Conservation (phyloP, 2,329 filamentous ascomycete genomes). For the Davidsoniella eucalypti region DNA sequence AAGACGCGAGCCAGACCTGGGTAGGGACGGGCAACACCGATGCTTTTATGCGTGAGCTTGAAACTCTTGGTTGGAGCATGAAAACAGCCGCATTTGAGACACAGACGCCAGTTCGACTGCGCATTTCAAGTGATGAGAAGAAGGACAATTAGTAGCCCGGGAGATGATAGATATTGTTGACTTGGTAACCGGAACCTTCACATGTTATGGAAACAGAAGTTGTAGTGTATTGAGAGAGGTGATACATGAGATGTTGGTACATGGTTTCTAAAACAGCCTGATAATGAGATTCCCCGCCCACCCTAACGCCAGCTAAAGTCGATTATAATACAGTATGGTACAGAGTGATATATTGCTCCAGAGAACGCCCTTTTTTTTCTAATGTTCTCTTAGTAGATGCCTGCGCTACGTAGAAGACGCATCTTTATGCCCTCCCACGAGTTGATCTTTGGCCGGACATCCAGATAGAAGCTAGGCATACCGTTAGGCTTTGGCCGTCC, state of each 20-base stretch:
- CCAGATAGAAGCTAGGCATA: conserved; percentile 45
- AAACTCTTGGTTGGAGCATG: conserved; percentile 21
- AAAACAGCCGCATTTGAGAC: conserved; percentile 23
- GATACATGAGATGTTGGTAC: too few species aligned
- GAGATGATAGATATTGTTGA: too few species aligned
- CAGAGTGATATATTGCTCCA: conserved; percentile 11
- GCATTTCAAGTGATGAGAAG: conserved; percentile 4
- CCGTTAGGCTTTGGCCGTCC: conserved; percentile 34
- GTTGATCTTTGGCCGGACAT: conserved; percentile 53
- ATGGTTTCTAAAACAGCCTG: too few species aligned
- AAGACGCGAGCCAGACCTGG: too few species aligned
- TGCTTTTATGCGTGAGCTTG: conserved; percentile 19
- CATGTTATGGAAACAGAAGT: too few species aligned
- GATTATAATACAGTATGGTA: conserved; percentile 16
- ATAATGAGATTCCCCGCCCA: neutral
- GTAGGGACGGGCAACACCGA: conserved; percentile 3
- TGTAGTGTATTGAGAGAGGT: too few species aligned
- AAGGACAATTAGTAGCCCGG: neutral
- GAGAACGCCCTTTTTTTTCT: neutral
- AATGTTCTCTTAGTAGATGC: conserved; percentile 25
- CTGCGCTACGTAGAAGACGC: conserved; percentile 35
- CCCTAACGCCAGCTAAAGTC: neutral
- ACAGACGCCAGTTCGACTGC: conserved; percentile 20
- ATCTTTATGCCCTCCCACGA: conserved; percentile 53
- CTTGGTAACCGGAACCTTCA: too few species aligned